Percentiles rank a stretch among this genome's conserved stretches.
Evolutionary conservation across 495 filamentous ascomycete species (phyloP).

Genomic region (Pyronema omphalodes): DNA sequence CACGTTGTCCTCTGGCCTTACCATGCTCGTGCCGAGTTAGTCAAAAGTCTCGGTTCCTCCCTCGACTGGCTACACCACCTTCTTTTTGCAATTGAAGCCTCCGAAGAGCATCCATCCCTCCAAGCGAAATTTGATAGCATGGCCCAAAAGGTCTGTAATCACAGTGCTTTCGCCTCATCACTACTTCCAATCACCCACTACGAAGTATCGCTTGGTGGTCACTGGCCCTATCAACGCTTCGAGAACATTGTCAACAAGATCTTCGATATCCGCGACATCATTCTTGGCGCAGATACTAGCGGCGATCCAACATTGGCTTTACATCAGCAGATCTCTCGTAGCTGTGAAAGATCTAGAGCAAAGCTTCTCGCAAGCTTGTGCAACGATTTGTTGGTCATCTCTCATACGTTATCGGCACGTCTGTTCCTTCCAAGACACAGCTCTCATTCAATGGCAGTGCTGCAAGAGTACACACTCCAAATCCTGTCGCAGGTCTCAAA

Average conservation of each 20-base stretch:
- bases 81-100: constrained; percentile 21
- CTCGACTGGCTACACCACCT: constrained; percentile 24
- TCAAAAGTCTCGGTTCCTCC: constrained; percentile 16
- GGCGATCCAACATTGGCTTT: constrained; percentile 13
- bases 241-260: constrained; percentile 21
- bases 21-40: constrained; percentile 14
- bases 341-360: constrained; percentile 11
- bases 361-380: constrained; percentile 19
- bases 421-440: constrained; percentile 23
- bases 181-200: constrained; percentile 22
- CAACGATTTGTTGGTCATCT: constrained; percentile 23
- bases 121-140: constrained; percentile 19
- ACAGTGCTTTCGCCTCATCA: constrained; percentile 14
- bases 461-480: constrained; percentile 18
- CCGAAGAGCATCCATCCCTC: constrained; percentile 14
- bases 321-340: constrained; percentile 3
- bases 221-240: constrained; percentile 22
- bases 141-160: constrained; percentile 12
- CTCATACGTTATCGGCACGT: constrained; percentile 20
- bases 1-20: constrained; percentile 21
- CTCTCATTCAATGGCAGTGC: constrained; percentile 15
- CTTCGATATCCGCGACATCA: constrained; percentile 16
- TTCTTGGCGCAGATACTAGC: constrained; percentile 15
- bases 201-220: constrained; percentile 20
- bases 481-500: constrained; percentile 1